A percentile compares a stretch with the other conserved stretches of the same genome.
Evolutionary conservation across 306 rosid species (phyloP).

Genomic region (Cucurbita ficifolia): DNA sequence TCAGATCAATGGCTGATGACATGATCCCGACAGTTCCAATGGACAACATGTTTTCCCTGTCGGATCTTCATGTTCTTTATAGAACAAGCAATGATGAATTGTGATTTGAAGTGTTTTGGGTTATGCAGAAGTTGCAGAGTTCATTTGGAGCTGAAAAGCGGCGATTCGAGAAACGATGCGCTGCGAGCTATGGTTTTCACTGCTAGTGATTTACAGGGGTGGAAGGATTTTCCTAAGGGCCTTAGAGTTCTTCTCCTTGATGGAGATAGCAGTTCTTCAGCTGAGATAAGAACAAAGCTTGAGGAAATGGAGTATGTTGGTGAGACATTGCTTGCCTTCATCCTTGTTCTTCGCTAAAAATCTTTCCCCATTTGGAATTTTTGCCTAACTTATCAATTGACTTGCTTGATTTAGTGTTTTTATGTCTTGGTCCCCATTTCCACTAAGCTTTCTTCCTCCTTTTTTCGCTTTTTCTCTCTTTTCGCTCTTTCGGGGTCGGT

Average conservation of each 20-base stretch:
- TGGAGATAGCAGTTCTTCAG: conserved; percentile 53
- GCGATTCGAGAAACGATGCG: conserved; percentile 74
- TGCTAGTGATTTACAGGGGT: conserved; percentile 74
- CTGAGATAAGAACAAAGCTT: conserved; percentile 59
- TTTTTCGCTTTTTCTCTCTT: not conserved
- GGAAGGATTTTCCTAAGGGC: conserved; percentile 96
- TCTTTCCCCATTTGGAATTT: not conserved
- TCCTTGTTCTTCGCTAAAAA: conserved; percentile 13
- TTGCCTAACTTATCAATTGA: not conserved
- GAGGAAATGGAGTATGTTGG: conserved; percentile 86
- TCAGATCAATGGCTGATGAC: not conserved
- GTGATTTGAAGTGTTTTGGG: not conserved
- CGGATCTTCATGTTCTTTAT: not conserved
- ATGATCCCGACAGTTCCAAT: not conserved
- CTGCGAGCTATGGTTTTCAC: conserved; percentile 99
- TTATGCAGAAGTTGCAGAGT: not conserved
- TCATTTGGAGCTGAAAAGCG: conserved; percentile 18
- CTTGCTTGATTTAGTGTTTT: conserved; percentile 2
- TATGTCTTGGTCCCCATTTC: not conserved
- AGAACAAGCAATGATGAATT: not conserved
- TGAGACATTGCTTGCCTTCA: conserved; percentile 8
- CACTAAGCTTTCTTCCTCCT: not conserved
- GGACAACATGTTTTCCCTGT: not conserved
- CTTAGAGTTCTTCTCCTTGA: conserved; percentile 88
- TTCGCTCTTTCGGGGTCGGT: not conserved